A percentile compares a stretch with the other conserved stretches of the same genome.
Conservation (phyloP, 345 rosid genomes). For the Conringia planisiliqua region DNA sequence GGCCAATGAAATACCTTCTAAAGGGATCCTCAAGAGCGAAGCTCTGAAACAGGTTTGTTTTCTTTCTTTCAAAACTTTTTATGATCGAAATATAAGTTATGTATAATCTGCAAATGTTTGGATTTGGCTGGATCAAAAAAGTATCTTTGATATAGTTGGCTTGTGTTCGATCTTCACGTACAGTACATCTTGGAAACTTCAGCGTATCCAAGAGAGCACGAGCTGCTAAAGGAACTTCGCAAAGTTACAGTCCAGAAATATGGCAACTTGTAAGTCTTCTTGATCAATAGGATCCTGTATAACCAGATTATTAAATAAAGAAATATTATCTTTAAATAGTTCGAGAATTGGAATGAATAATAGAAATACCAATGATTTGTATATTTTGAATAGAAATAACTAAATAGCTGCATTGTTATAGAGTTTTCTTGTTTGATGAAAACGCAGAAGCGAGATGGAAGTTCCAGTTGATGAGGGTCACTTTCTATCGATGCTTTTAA, state of each 20-base stretch:
- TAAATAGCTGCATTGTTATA: too few species aligned
- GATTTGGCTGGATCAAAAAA: neutral
- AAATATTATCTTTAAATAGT: neutral
- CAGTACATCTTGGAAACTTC: constrained; percentile 35
- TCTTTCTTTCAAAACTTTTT: neutral
- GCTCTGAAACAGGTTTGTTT: constrained; percentile 12
- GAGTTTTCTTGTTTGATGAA: neutral
- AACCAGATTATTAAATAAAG: neutral
- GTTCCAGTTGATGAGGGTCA: constrained; percentile 56
- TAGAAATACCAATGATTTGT: too few species aligned
- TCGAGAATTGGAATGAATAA: neutral
- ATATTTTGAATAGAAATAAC: too few species aligned
- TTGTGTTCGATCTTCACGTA: neutral
- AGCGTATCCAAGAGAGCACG: constrained; percentile 55
- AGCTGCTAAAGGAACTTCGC: constrained; percentile 45
- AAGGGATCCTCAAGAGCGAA: constrained; percentile 28
- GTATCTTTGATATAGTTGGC: neutral
- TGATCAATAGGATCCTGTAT: neutral
- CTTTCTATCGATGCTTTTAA: constrained; percentile 49
- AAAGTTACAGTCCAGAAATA: constrained; percentile 40
- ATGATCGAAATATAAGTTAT: neutral
- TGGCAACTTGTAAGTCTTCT: constrained; percentile 19
- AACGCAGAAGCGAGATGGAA: constrained; percentile 45
- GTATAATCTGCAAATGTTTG: neutral
- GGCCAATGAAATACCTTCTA: constrained; percentile 24